Conservation (phyloP, 2,329 filamentous ascomycete genomes). For the Leptographium wingfieldii region DNA sequence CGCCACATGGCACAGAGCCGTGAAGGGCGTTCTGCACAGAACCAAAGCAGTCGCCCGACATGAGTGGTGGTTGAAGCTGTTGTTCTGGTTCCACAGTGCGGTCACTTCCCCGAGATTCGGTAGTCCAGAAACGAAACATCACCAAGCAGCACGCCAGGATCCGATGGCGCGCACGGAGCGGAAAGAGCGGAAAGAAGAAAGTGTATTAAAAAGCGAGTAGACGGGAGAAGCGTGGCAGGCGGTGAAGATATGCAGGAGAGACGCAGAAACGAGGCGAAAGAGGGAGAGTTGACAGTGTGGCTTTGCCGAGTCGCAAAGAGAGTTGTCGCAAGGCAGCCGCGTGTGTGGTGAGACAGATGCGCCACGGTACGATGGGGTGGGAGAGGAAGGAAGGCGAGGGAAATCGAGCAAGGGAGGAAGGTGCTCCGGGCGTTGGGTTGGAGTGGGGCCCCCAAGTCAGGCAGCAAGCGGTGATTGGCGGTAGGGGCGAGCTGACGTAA, state of each 20-base stretch:
- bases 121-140: constrained; percentile 52
- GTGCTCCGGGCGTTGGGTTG: not conserved
- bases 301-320: constrained; percentile 1
- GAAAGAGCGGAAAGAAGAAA: not conserved
- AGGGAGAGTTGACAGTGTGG: constrained; percentile 3
- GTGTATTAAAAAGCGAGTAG: not conserved
- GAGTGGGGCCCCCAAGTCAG: constrained; percentile 3
- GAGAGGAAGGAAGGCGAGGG: not conserved
- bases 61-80: constrained; percentile 9
- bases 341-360: constrained; percentile 7
- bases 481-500: constrained; percentile 13
- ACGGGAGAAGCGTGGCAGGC: not conserved
- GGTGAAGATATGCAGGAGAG: not conserved
- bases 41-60: constrained; percentile 19
- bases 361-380: constrained; percentile 4
- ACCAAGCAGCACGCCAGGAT: constrained; percentile 21
- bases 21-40: constrained; percentile 11
- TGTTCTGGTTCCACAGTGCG: constrained; percentile 31
- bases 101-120: constrained; percentile 45
- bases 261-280: not conserved
- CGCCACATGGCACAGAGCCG: not conserved
- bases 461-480: constrained; percentile 3
- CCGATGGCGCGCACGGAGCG: not conserved
- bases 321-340: constrained; percentile 12
- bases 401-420: not conserved